Conservation (phyloP, 768 basidiomycete genomes). For the Panus rudis region DNA sequence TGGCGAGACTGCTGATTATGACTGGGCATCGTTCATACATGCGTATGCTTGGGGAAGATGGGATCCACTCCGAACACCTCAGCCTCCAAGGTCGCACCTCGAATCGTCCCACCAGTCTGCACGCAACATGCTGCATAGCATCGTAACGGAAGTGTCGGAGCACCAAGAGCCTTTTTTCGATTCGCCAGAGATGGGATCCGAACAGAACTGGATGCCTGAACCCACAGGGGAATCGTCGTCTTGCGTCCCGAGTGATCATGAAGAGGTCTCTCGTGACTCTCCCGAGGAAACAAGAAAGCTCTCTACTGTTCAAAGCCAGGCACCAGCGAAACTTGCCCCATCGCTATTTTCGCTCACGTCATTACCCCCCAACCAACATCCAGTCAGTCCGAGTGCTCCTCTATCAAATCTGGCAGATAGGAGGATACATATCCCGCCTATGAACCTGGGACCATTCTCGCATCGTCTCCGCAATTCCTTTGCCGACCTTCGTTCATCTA, state of each 20-base stretch:
- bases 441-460: constrained; percentile 17
- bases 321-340: neutral
- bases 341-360: neutral
- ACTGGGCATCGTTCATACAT: constrained; percentile 74
- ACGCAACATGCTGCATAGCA: constrained; percentile 1
- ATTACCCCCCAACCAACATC: neutral
- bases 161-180: constrained; percentile 7
- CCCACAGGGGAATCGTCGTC: neutral
- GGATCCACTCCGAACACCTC: constrained; percentile 70
- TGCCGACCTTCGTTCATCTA: constrained; percentile 34
- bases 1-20: constrained; percentile 31
- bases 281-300: too few relatives aligned
- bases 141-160: constrained; percentile 4
- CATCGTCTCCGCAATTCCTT: constrained; percentile 42
- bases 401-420: neutral
- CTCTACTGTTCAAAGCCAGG: neutral
- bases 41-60: constrained; percentile 73
- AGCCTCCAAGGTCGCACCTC: constrained; percentile 38
- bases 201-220: constrained; percentile 8
- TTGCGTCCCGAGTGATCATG: neutral
- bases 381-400: neutral
- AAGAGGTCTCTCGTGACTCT: neutral
- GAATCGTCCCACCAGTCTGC: neutral
- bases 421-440: constrained; percentile 5
- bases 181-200: constrained; percentile 6